These are phyloP conservation scores for Ceratocystis huliohia DNA, from an alignment of 2,329 filamentous ascomycete species.

Conservation along the genomic window DNA sequence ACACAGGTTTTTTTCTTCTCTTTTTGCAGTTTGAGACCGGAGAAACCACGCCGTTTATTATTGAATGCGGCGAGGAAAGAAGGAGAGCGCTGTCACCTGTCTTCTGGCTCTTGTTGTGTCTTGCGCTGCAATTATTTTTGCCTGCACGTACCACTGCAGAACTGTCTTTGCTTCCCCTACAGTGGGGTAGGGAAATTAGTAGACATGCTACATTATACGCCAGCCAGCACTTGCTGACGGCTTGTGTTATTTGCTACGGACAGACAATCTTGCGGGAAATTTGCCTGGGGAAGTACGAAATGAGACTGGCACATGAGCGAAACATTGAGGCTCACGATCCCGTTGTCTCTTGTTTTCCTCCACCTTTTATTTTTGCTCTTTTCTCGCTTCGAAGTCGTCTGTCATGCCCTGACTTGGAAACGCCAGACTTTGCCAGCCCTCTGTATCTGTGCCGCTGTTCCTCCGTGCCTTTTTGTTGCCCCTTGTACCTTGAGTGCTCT, in stretches of 20 bases:
- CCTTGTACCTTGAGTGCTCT: neutral
- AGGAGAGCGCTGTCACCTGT: no score
- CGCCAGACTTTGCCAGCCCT: neutral
- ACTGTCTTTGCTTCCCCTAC: no score
- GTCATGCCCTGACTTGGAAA: conserved; percentile 5
- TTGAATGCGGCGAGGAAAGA: no score
- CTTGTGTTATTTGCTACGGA: no score
- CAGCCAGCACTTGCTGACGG: no score
- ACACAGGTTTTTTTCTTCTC: no score
- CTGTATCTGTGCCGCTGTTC: neutral
- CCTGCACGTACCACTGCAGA: neutral
- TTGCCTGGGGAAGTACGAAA: neutral
- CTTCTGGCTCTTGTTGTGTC: neutral
- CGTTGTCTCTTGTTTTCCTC: neutral
- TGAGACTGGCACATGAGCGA: neutral
- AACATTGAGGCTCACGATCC: neutral
- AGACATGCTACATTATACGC: no score
- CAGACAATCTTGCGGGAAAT: neutral
- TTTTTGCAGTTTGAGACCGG: no score
- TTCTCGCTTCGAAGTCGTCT: neutral
- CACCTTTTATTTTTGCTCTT: neutral
- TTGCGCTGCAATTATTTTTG: neutral
- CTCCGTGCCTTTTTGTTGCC: neutral
- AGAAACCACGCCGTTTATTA: no score
- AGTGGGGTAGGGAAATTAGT: no score